Base-by-base conservation (phyloP, 352 stramenopile genomes). In the Bremia lactucae region DNA sequence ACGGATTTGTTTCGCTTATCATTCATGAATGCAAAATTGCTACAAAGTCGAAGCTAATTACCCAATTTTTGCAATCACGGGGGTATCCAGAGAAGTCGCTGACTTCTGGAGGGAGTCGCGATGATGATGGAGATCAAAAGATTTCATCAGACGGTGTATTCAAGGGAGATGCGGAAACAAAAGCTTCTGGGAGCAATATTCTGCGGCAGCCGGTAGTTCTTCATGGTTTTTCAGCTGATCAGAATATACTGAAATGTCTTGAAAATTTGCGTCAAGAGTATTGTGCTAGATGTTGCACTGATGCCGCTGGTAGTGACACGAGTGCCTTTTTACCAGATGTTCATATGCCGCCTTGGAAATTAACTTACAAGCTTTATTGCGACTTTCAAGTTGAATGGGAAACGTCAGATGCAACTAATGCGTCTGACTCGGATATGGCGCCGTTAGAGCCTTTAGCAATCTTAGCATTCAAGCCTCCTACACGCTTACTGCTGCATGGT, bases 241-340 rank as follows among this genome's bases (percentile, higher is more conserved):
- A 86, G 19, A 88, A 82, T 49, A 63, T 91, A 35, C 55, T 91
- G 15, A 85, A 83, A 42, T 91, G 78, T 47, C 38, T 91, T 10
- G 52, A 81, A n/a, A 60, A 68, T 5, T 24, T 89, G 16, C 62
- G 70, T 3, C 54, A 58, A 33, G 43, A 62, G 1, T 31, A 58
- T 20, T n/a, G 14, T 36, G 14, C 33, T 38, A 40, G 36, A 49
- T 15, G 33, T 8, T 28, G 9, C 13, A 28, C 22, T 18, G 45
- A 6, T 25, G 11, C 34, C 9, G 23, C 26, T 15, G 21, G 15
- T 36, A 55, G 14, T 34, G 38, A 31, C 19, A 35, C 13, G 7
- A 49, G 2, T 22, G 47, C 41, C 25, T 19, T 18, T 46, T 29
- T 15, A 1, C 19, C 15, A 13, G 49, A 68, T 26, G 23, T 25